These are phyloP conservation scores for Rostrohypoxylon terebratum DNA, from an alignment of 495 filamentous ascomycete species.

Conservation along the genomic window DNA sequence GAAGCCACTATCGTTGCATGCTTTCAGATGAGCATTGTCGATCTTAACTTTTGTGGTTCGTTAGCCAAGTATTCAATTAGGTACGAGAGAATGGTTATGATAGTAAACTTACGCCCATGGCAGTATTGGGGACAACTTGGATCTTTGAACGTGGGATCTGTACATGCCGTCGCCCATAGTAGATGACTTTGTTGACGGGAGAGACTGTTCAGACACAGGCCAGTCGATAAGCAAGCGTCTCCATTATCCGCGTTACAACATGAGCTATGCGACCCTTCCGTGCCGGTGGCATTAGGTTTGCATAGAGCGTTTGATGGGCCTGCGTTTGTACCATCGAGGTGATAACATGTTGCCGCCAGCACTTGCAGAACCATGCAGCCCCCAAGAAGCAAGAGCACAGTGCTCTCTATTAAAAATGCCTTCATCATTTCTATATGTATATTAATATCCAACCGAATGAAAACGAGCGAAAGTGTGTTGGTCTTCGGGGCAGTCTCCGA, in stretches of 20 bases:
- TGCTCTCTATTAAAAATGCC: slow-evolving; percentile 1
- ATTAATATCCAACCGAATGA: neutral
- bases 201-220: slow-evolving; percentile 46
- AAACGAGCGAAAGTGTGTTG: slow-evolving; percentile 16
- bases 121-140: slow-evolving; percentile 51
- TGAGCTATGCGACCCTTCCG: slow-evolving; percentile 47
- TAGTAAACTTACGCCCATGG: slow-evolving; percentile 33
- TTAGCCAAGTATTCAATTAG: slow-evolving; percentile 3
- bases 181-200: slow-evolving; percentile 45
- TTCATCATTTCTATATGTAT: slow-evolving; percentile 20
- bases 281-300: slow-evolving; percentile 42
- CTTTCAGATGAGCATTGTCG: slow-evolving; percentile 40
- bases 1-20: slow-evolving; percentile 44
- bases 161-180: slow-evolving; percentile 49
- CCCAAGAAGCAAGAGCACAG: slow-evolving; percentile 26
- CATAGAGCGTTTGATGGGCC: slow-evolving; percentile 30
- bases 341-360: slow-evolving; percentile 31
- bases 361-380: slow-evolving; percentile 27
- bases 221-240: slow-evolving; percentile 51
- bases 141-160: slow-evolving; percentile 48
- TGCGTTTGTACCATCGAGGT: slow-evolving; percentile 33
- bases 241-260: slow-evolving; percentile 48
- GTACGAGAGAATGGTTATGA: neutral
- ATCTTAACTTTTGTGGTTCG: slow-evolving; percentile 19
- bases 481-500: slow-evolving; percentile 11